Conservation (phyloP, 768 basidiomycete genomes). For the Gyrodon lividus region DNA sequence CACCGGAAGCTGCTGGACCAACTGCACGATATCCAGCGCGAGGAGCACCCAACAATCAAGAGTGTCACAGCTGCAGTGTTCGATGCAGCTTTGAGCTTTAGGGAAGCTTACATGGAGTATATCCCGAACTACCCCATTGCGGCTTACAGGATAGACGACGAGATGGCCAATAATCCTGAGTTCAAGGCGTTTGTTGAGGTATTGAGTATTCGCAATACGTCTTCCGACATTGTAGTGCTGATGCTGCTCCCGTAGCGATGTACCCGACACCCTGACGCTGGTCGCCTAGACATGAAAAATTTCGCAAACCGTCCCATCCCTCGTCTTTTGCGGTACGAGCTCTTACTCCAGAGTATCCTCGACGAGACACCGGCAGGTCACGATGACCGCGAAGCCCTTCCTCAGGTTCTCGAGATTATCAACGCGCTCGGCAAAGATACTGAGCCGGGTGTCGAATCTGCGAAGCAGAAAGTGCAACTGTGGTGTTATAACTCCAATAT, state of each 20-base stretch:
- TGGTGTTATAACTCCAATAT: conserved; percentile 84
- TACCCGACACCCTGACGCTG: conserved; percentile 68
- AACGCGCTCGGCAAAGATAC: conserved; percentile 83
- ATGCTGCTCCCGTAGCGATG: conserved; percentile 36
- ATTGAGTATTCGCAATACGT: conserved; percentile 15
- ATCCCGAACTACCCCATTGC: conserved; percentile 93
- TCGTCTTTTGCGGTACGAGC: conserved; percentile 82
- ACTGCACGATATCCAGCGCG: conserved; percentile 83
- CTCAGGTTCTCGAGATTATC: conserved; percentile 85
- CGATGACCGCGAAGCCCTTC: conserved; percentile 80
- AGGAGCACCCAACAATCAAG: conserved; percentile 78
- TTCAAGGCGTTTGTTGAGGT: conserved; percentile 87
- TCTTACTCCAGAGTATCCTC: conserved; percentile 77
- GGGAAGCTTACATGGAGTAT: conserved; percentile 91
- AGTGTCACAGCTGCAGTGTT: conserved; percentile 83
- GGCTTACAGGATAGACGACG: conserved; percentile 82
- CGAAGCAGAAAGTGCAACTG: conserved; percentile 86
- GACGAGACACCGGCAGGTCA: conserved; percentile 73
- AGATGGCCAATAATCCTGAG: conserved; percentile 74
- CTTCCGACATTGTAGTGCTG: background rate
- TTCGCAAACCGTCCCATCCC: conserved; percentile 94
- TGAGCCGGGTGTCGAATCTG: conserved; percentile 81
- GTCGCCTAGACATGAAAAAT: conserved; percentile 86
- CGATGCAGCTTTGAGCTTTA: conserved; percentile 89
- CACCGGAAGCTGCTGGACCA: conserved; percentile 75